Base-by-base conservation (phyloP, 352 stramenopile species). In the Pythium aristosporum region DNA sequence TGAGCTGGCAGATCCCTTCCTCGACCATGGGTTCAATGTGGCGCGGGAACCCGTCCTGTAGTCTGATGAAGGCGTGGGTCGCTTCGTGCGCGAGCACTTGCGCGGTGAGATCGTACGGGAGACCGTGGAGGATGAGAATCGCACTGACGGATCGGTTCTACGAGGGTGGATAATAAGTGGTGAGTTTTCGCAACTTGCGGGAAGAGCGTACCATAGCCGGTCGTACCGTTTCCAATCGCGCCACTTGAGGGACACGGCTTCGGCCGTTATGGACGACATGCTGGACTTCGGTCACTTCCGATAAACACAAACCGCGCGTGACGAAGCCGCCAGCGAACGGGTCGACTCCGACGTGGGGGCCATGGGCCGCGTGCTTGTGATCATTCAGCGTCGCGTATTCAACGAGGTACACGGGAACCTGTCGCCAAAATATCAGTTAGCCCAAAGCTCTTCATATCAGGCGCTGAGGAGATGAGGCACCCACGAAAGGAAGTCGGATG, bases 1-100 rank as follows among this genome's bases (percentile, higher is more conserved):
- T 85, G 61, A 92, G 68, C 54, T 92, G 80, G 61, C 83, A 92
- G 41, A 89, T 74, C 20, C 83, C 83, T 74, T 92, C 83, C 53
- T 92, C 83, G 11, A 83, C 70, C 64, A 62, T 58, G 28, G 61
- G 67, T 9, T 71, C 53, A 30, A 78, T 63, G 13, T 69, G 46
- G 2, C 48, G 43, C 12, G 82, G 82, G 57, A 88, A 92, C n/a
- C 77, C 73, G 51, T 86, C 70, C 32, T 80, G 80, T 9, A 92
- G 67, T 50, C 89, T 89, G 55, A 92, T 88, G 66, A 76, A 89
- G 18, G 82, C 79, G 65, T 92, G 82, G 13, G 80, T 92, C 28
- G 79, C 80, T 72, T 92, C 82, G 51, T 92, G 82, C n/a, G 79
- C 80, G 25, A 92, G 50, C 41, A 92, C 69, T 43, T 84, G 79